Evolutionary conservation across 352 stramenopile species (phyloP).

Genomic region (Globisporangium spinosum): DNA sequence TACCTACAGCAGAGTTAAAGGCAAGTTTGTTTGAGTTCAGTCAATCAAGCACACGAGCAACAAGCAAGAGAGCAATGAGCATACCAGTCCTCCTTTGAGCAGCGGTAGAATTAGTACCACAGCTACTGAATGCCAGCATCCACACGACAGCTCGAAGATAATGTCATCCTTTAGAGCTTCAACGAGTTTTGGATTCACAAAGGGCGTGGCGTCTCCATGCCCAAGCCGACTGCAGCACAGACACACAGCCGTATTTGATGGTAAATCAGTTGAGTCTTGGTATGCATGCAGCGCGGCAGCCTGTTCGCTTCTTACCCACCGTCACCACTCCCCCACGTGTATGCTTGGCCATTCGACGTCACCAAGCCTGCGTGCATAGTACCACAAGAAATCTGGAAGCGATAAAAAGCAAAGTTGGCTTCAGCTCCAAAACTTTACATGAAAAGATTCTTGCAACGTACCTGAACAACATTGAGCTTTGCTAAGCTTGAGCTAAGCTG

Average conservation of each 20-base stretch:
- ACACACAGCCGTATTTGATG: neutral
- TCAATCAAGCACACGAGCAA: neutral
- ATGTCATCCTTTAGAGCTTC: slow-evolving; percentile 69
- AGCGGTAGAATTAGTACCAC: slow-evolving; percentile 87
- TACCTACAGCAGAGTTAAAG: slow-evolving; percentile 23
- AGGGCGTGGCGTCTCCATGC: slow-evolving; percentile 67
- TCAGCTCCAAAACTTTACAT: neutral
- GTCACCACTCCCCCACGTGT: slow-evolving; percentile 82
- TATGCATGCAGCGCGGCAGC: no score
- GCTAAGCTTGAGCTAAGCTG: slow-evolving; percentile 43
- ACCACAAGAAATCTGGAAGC: slow-evolving; percentile 68
- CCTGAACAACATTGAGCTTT: slow-evolving; percentile 61
- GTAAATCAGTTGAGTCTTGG: neutral
- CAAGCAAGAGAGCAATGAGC: neutral
- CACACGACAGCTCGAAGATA: slow-evolving; percentile 76
- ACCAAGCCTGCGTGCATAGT: slow-evolving; percentile 75
- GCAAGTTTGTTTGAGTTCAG: neutral
- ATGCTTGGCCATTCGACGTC: slow-evolving; percentile 66
- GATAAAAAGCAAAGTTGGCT: neutral
- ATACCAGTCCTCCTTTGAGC: slow-evolving; percentile 72
- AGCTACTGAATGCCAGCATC: slow-evolving; percentile 86
- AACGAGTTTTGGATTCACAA: slow-evolving; percentile 69
- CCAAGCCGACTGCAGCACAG: slow-evolving; percentile 48
- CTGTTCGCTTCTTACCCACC: slow-evolving; percentile 48
- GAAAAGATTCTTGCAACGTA: slow-evolving; percentile 14